phyloP scores from a whole-genome alignment of 345 rosid genomes.

The Lagerstroemia speciosa region DNA sequence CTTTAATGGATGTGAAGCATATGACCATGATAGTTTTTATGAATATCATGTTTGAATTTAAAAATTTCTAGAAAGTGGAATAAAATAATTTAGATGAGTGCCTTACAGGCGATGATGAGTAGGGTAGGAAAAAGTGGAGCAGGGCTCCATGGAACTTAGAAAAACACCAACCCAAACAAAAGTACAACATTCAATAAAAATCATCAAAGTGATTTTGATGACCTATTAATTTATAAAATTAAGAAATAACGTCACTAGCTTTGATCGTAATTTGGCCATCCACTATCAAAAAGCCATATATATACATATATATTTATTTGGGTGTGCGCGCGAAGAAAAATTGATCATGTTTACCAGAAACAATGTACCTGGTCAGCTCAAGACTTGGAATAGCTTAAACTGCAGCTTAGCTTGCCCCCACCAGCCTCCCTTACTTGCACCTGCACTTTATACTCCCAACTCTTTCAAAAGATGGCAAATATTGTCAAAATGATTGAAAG shows the following conservation, averaged over 20 bases:
- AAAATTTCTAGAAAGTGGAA: neutral
- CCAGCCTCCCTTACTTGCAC: neutral
- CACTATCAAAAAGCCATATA: neutral
- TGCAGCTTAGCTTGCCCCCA: neutral
- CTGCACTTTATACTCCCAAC: neutral
- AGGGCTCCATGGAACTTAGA: neutral
- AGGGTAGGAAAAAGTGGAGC: neutral
- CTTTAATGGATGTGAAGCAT: neutral
- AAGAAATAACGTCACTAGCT: neutral
- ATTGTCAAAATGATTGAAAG: neutral
- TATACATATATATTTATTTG: neutral
- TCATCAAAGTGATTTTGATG: neutral
- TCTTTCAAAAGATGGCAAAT: neutral
- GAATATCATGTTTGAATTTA: neutral
- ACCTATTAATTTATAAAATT: neutral
- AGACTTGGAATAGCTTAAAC: neutral
- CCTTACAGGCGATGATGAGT: neutral
- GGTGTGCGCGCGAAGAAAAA: neutral
- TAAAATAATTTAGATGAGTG: neutral
- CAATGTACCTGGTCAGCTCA: neutral
- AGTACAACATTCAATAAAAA: too few relatives aligned
- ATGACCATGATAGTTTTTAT: neutral
- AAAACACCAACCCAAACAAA: too few relatives aligned
- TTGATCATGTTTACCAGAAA: neutral
- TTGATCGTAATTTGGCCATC: neutral